Conservation (phyloP, 495 filamentous ascomycete species). For the Chaetomium fimeti region DNA sequence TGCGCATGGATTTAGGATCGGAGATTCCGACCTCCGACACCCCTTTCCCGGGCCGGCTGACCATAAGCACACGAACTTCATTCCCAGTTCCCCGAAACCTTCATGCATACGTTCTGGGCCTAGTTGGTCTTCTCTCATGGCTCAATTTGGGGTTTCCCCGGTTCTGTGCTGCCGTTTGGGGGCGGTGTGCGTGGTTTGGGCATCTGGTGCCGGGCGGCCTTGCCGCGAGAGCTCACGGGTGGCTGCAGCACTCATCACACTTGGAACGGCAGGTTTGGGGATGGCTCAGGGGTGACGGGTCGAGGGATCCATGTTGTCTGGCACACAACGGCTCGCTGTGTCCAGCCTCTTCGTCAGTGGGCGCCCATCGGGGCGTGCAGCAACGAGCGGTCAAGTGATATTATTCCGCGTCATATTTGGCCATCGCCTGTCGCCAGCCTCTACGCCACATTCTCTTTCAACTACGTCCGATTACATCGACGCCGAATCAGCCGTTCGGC, state of each 20-base stretch:
- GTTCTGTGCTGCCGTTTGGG: conserved; percentile 22
- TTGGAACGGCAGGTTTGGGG: conserved; percentile 26
- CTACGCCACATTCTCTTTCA: conserved; percentile 37
- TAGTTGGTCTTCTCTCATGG: background rate
- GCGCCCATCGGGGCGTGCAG: conserved; percentile 6
- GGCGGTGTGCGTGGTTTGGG: conserved; percentile 11
- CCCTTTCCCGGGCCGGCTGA: background rate
- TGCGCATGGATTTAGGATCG: background rate
- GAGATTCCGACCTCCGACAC: background rate
- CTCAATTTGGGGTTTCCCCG: conserved; percentile 14
- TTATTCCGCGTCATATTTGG: conserved; percentile 19
- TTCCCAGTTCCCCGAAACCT: background rate
- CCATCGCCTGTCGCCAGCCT: conserved; percentile 31
- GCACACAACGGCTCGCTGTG: conserved; percentile 21
- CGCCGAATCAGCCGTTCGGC: conserved; percentile 2
- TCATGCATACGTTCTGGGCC: background rate
- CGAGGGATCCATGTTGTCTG: conserved; percentile 32
- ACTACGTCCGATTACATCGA: conserved; percentile 26
- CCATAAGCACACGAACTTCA: background rate
- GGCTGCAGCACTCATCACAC: conserved; percentile 28
- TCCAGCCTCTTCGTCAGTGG: conserved; percentile 2
- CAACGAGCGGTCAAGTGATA: conserved; percentile 25
- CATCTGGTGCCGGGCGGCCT: conserved; percentile 15
- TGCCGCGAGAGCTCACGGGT: conserved; percentile 22
- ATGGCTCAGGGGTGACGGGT: conserved; percentile 30